phyloP scores from a whole-genome alignment of 176 grass and related monocot genomes.

The Juncus effusus region DNA sequence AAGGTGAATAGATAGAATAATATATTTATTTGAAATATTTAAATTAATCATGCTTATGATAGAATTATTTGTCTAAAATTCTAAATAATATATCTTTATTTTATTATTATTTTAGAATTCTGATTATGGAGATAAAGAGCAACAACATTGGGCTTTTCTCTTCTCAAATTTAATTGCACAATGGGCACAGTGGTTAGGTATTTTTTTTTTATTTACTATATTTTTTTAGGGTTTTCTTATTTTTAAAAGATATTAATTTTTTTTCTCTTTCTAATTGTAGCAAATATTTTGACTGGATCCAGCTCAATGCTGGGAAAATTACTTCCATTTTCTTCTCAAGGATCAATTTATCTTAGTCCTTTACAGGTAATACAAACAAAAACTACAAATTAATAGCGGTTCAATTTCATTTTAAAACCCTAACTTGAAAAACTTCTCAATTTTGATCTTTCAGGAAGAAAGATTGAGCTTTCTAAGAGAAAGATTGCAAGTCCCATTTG shows the following conservation, averaged over 20 bases:
- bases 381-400: neutral
- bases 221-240: neutral
- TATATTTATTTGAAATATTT: neutral
- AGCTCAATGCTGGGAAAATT: slow-evolving; percentile 71
- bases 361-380: slow-evolving; percentile 55
- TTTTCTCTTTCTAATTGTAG: slow-evolving; percentile 34
- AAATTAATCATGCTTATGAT: neutral
- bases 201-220: neutral
- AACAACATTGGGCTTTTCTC: slow-evolving; percentile 78
- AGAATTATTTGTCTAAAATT: neutral
- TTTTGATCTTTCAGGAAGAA: slow-evolving; percentile 66
- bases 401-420: neutral
- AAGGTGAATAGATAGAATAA: slow-evolving; percentile 9
- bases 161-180: slow-evolving; percentile 83
- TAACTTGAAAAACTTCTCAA: slow-evolving; percentile 1
- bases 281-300: slow-evolving; percentile 56
- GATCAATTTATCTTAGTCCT: slow-evolving; percentile 50
- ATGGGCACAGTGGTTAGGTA: slow-evolving; percentile 98
- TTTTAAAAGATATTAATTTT: slow-evolving; percentile 11
- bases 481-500: slow-evolving; percentile 79
- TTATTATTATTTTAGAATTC: slow-evolving; percentile 34
- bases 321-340: slow-evolving; percentile 50
- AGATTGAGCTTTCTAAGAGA: slow-evolving; percentile 52
- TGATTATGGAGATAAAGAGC: slow-evolving; percentile 52
- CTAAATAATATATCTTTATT: slow-evolving; percentile 1